phyloP scores from a whole-genome alignment of 805 yeast species.

The Sugiyamaella valdiviana region DNA sequence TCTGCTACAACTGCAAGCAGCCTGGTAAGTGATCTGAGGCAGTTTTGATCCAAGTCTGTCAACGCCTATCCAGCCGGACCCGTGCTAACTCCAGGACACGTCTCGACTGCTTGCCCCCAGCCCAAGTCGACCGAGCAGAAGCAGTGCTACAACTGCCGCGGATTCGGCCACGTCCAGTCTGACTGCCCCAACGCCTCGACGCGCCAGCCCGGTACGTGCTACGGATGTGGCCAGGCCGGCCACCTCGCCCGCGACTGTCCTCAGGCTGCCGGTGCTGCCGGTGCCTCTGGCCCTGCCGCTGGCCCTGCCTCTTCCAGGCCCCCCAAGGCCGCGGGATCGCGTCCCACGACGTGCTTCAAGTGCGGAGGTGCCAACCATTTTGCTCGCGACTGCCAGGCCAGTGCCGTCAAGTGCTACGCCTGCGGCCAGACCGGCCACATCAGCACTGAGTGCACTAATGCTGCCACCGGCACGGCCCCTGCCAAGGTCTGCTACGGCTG shows the following conservation, averaged over 20 bases:
- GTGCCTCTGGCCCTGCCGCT: slow-evolving; percentile 13
- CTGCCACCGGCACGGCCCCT: slow-evolving; percentile 23
- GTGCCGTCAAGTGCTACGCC: slow-evolving; percentile 71
- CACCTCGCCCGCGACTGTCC: slow-evolving; percentile 74
- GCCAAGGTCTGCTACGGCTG: slow-evolving; percentile 63
- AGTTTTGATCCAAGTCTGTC: too few relatives aligned
- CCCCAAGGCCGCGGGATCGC: slow-evolving; percentile 1
- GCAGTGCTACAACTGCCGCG: slow-evolving; percentile 87
- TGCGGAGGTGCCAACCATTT: slow-evolving; percentile 92
- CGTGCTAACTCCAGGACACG: slow-evolving; percentile 45
- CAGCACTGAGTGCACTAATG: slow-evolving; percentile 60
- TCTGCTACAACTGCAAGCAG: slow-evolving; percentile 88
- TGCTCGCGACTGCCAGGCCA: slow-evolving; percentile 81
- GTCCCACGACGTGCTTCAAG: slow-evolving; percentile 62
- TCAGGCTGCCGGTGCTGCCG: slow-evolving; percentile 9
- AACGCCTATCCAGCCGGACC: neutral
- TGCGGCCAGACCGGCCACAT: slow-evolving; percentile 87
- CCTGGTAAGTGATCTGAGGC: slow-evolving; percentile 43
- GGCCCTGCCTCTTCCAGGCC: slow-evolving; percentile 13
- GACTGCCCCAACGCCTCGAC: slow-evolving; percentile 61
- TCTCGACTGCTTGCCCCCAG: slow-evolving; percentile 78
- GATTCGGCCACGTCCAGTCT: slow-evolving; percentile 77
- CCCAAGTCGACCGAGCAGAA: slow-evolving; percentile 77
- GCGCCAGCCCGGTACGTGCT: slow-evolving; percentile 45
- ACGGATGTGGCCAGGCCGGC: slow-evolving; percentile 70